phyloP scores from a whole-genome alignment of 345 rosid genomes.

The Salix dunnii region DNA sequence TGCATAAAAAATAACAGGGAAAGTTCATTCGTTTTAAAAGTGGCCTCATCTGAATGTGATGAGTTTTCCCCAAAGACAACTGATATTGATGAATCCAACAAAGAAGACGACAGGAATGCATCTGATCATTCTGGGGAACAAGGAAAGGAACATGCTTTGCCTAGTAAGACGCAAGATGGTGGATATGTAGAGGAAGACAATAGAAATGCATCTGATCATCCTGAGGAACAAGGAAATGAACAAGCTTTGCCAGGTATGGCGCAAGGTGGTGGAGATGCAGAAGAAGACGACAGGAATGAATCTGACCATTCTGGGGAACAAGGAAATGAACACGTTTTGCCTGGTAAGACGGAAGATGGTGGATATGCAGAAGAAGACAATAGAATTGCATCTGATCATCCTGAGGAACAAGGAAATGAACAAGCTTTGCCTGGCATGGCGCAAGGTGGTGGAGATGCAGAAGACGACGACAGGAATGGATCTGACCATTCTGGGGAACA shows the following conservation, averaged over 20 bases:
- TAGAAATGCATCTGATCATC: too few relatives aligned
- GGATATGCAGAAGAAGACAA: not conserved
- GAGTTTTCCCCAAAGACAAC: not conserved
- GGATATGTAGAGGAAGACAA: not conserved
- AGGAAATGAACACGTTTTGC: too few relatives aligned
- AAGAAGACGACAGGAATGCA: not conserved
- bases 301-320: too few relatives aligned
- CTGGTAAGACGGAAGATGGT: too few relatives aligned
- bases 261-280: too few relatives aligned
- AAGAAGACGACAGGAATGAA: too few relatives aligned
- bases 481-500: too few relatives aligned
- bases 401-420: not conserved
- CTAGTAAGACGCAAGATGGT: not conserved
- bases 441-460: not conserved
- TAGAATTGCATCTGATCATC: not conserved
- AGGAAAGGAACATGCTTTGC: not conserved
- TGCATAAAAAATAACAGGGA: not conserved
- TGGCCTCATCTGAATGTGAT: not conserved
- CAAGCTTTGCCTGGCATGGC: not conserved
- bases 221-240: too few relatives aligned
- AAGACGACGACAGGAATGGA: fast-evolving
- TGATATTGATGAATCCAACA: not conserved
- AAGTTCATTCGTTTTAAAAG: not conserved
- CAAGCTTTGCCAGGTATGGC: fast-evolving
- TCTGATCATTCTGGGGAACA: not conserved